Conservation (phyloP, 768 basidiomycete genomes). For the Ramaria sp. region DNA sequence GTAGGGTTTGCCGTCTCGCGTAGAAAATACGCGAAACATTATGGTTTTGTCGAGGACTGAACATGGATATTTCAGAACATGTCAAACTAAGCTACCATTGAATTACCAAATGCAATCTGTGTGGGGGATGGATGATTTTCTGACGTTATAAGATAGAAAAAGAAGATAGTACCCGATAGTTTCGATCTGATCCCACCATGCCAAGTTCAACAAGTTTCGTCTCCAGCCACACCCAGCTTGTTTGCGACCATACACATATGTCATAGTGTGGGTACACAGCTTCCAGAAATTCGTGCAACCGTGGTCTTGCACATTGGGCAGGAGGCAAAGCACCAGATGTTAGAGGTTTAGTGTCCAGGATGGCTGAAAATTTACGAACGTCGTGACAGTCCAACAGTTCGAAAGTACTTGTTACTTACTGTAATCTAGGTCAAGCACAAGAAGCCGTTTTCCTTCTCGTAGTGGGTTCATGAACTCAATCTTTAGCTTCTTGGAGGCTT, state of each 20-base stretch:
- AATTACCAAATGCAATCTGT: slow-evolving; percentile 55
- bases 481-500: slow-evolving; percentile 53
- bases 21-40: slow-evolving; percentile 83
- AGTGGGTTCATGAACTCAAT: slow-evolving; percentile 68
- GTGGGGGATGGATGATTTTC: background rate
- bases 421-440: slow-evolving; percentile 85
- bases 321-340: slow-evolving; percentile 75
- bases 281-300: slow-evolving; percentile 76
- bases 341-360: slow-evolving; percentile 75
- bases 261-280: slow-evolving; percentile 76
- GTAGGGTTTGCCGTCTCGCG: slow-evolving; percentile 62
- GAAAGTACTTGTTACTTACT: slow-evolving; percentile 33
- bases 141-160: background rate
- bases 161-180: slow-evolving; percentile 46
- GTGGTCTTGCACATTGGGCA: slow-evolving; percentile 71
- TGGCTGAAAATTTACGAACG: slow-evolving; percentile 38
- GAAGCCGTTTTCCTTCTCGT: slow-evolving; percentile 63
- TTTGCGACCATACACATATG: slow-evolving; percentile 86
- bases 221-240: slow-evolving; percentile 85
- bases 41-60: slow-evolving; percentile 74
- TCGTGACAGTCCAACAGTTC: background rate
- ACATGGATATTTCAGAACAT: slow-evolving; percentile 12
- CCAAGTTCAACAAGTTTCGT: slow-evolving; percentile 78
- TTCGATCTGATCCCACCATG: slow-evolving; percentile 61
- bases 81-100: background rate